phyloP scores from a whole-genome alignment of 805 yeast species.

The Clavispora phyllophila region DNA sequence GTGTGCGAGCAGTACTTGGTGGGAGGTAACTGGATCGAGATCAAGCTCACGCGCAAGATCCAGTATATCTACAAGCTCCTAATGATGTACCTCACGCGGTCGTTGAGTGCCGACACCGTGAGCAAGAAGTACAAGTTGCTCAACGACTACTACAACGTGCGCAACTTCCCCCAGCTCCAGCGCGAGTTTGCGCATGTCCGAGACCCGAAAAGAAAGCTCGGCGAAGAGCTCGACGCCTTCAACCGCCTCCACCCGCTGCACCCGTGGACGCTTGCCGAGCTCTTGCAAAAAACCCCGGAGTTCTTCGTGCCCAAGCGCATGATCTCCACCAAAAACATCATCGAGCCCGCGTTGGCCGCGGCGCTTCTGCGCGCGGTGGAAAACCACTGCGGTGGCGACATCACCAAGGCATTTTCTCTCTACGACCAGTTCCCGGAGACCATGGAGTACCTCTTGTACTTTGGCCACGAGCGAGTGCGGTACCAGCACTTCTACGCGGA shows the following conservation, averaged over 20 bases:
- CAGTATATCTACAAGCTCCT: conserved; percentile 26
- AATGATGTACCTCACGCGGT: conserved; percentile 15
- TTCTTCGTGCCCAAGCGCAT: conserved; percentile 29
- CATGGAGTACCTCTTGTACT: conserved; percentile 24
- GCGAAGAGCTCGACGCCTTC: conserved; percentile 16
- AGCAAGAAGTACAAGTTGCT: conserved; percentile 16
- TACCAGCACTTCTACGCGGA: conserved; percentile 8
- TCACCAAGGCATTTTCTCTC: conserved; percentile 19
- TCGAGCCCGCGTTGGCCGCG: conserved; percentile 16
- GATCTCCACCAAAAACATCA: conserved; percentile 19
- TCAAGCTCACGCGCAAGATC: conserved; percentile 15
- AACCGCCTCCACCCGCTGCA: conserved; percentile 3
- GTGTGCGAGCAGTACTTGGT: conserved; percentile 28
- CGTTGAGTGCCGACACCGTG: conserved; percentile 10
- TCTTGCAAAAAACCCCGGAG: conserved; percentile 20
- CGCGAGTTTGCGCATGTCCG: conserved; percentile 8
- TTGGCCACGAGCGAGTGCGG: conserved; percentile 16
- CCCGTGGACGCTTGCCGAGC: conserved; percentile 8
- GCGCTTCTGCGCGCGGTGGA: conserved; percentile 15
- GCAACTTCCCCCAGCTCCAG: conserved; percentile 9
- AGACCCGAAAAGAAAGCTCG: conserved; percentile 11
- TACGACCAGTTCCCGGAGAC: conserved; percentile 32
- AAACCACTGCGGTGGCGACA: conserved; percentile 14
- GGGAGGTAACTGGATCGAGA: conserved; percentile 27
- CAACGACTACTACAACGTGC: conserved; percentile 25